Evolutionary conservation across 2,329 filamentous ascomycete species (phyloP).

Genomic region (Neonectria sp.): DNA sequence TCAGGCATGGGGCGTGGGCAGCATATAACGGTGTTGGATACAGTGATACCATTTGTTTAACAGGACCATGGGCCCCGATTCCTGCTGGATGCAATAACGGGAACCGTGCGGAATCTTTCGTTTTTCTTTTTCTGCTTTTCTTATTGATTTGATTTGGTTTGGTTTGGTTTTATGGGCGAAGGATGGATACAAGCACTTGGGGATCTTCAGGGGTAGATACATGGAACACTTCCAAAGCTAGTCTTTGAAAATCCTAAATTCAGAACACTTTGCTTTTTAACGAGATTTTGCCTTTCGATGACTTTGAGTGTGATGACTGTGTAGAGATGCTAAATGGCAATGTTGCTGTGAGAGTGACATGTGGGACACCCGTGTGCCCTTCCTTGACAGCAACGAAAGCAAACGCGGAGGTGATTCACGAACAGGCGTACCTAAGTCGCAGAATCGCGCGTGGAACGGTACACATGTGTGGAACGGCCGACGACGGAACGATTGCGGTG

Average conservation of each 20-base stretch:
- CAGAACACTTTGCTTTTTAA: constrained; percentile 28
- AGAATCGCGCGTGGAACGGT: constrained; percentile 29
- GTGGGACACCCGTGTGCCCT: constrained; percentile 5
- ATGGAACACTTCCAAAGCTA: constrained; percentile 13
- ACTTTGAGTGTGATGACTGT: not conserved
- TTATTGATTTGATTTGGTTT: constrained; percentile 26
- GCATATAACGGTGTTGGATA: constrained; percentile 50
- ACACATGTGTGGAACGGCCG: constrained; percentile 35
- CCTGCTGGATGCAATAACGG: constrained; percentile 17
- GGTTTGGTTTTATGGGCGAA: constrained; percentile 27
- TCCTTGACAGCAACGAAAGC: not conserved
- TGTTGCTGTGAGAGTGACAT: constrained; percentile 17
- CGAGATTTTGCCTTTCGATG: constrained; percentile 14
- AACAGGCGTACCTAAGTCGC: constrained; percentile 13
- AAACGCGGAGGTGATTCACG: constrained; percentile 17
- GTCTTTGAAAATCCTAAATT: constrained; percentile 30
- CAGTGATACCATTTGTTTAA: constrained; percentile 45
- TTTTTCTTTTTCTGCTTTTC: constrained; percentile 25
- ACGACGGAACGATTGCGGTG: constrained; percentile 26
- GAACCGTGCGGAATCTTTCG: constrained; percentile 7
- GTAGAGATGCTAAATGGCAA: not conserved
- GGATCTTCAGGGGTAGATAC: constrained; percentile 16
- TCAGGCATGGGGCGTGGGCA: constrained; percentile 37
- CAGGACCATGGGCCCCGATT: constrained; percentile 10
- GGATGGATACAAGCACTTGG: constrained; percentile 31